Base-by-base conservation (phyloP, 129 eudicot species). In the Mikania micrantha region DNA sequence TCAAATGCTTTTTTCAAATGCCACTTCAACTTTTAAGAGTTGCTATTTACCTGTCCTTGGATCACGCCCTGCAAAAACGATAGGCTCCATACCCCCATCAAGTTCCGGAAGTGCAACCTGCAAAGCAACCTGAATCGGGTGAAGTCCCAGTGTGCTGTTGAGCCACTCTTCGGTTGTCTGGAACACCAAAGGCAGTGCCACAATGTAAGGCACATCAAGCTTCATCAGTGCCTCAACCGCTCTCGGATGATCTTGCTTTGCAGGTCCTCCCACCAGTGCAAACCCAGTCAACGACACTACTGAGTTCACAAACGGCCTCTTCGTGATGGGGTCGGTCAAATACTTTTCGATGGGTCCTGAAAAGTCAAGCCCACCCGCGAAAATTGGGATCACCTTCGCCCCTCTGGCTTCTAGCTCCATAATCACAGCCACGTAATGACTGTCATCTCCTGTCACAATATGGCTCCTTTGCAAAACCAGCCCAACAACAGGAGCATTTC, bases 141-240 rank as follows among this genome's bases (percentile, higher is more conserved):
- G 99, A 66, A 94, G 81, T 10, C 99, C 99, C 87, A 94, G 69
- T 25, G 99, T 94, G 79, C 99, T 94, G 61, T 87, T 90, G 41
- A 94, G 77, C 99, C 99, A 94, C 80, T 94, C 99, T 78, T 90
- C 99, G 0, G 99, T 94, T 8, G 99, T 94, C 79, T 94, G 99
- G 61, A 94, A 94, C 75, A 94, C 99, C 81, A 94, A 68, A 39
- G 99, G 99, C 82, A 94, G 44, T 1, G 99, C 99, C 44, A 85
- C 93, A 71, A 94, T 76, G 32, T 94, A 94, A 20, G 99, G 99
- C 64, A 94, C 99, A 72, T 90, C 85, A 52, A 94, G 97, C 88
- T 94, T 94, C 90, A 81, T 87, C 85, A 94, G 74, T 2, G 85
- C 97, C 83, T 94, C 99, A 1, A 94, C 20, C 3, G 97, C 99